phyloP scores from a whole-genome alignment of 2,329 filamentous ascomycete species.

The Calonectria hongkongensis region DNA sequence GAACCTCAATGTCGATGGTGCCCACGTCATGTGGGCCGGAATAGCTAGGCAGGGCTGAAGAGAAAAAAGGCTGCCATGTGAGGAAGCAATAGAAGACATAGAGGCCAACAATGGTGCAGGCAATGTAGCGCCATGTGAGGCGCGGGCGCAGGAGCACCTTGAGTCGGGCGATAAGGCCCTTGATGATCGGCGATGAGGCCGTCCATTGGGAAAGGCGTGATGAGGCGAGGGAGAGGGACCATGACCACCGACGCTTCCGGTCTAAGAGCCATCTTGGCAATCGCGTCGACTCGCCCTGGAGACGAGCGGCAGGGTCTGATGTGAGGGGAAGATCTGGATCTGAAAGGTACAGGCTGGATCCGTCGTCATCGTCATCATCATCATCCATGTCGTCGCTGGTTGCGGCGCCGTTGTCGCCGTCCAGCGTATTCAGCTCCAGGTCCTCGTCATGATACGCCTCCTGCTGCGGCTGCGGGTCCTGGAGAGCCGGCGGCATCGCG shows the following conservation, averaged over 20 bases:
- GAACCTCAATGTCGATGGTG: conserved; percentile 68
- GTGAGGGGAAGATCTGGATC: conserved; percentile 40
- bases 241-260: conserved; percentile 39
- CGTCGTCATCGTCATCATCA: conserved; percentile 26
- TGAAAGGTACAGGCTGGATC: conserved; percentile 25
- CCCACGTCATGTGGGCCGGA: conserved; percentile 67
- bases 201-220: conserved; percentile 28
- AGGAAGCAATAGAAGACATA: conserved; percentile 65
- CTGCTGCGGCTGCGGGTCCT: conserved; percentile 33
- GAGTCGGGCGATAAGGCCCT: conserved; percentile 37
- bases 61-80: conserved; percentile 64
- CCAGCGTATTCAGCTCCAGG: conserved; percentile 38
- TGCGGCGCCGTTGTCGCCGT: conserved; percentile 22
- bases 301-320: conserved; percentile 19
- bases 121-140: conserved; percentile 59
- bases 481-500: conserved; percentile 35
- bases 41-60: conserved; percentile 65
- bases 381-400: conserved; percentile 14
- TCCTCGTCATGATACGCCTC: conserved; percentile 32
- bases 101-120: conserved; percentile 52
- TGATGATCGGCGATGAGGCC: conserved; percentile 40
- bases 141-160: conserved; percentile 56
- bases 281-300: conserved; percentile 31
- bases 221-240: conserved; percentile 33
- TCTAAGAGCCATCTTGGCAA: conserved; percentile 52